Evolutionary conservation across 345 rosid genomes (phyloP).

Genomic region (Salix koriyanagi): DNA sequence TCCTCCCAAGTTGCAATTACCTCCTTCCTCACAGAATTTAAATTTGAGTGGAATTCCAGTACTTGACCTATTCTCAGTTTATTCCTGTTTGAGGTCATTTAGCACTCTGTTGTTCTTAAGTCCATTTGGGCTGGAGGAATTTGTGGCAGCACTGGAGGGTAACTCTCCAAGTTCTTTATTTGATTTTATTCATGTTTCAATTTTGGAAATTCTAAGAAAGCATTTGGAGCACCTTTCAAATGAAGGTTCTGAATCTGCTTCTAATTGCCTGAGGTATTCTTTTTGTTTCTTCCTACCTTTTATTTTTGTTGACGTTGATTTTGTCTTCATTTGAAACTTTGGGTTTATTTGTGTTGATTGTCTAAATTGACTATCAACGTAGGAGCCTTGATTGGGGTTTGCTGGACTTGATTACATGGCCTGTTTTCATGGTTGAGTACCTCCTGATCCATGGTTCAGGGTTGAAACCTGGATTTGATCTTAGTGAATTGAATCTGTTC

Average conservation of each 20-base stretch:
- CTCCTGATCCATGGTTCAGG: slow-evolving; percentile 59
- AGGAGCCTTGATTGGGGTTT: slow-evolving; percentile 93
- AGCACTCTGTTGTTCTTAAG: slow-evolving; percentile 77
- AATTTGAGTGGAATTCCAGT: slow-evolving; percentile 58
- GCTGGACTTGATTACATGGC: slow-evolving; percentile 81
- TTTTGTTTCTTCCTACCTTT: slow-evolving; percentile 6
- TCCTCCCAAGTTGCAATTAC: slow-evolving; percentile 63
- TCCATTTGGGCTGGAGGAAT: slow-evolving; percentile 89
- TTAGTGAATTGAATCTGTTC: slow-evolving; percentile 50
- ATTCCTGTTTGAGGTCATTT: slow-evolving; percentile 86
- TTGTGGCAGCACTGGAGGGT: slow-evolving; percentile 63
- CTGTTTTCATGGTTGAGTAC: slow-evolving; percentile 76
- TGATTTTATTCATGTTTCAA: slow-evolving; percentile 78
- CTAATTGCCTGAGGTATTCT: slow-evolving; percentile 81
- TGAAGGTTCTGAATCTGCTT: slow-evolving; percentile 81
- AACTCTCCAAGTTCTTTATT: slow-evolving; percentile 51
- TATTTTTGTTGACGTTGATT: not conserved
- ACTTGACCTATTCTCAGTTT: slow-evolving; percentile 64
- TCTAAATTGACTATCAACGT: slow-evolving; percentile 30
- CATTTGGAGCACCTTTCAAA: slow-evolving; percentile 65
- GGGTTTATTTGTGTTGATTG: slow-evolving; percentile 18
- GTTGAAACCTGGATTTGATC: slow-evolving; percentile 49
- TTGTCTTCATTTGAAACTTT: not conserved
- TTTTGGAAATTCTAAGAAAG: slow-evolving; percentile 66
- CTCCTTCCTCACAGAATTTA: slow-evolving; percentile 61